phyloP scores from a whole-genome alignment of 768 basidiomycete species.

The Pisolithus marmoratus region DNA sequence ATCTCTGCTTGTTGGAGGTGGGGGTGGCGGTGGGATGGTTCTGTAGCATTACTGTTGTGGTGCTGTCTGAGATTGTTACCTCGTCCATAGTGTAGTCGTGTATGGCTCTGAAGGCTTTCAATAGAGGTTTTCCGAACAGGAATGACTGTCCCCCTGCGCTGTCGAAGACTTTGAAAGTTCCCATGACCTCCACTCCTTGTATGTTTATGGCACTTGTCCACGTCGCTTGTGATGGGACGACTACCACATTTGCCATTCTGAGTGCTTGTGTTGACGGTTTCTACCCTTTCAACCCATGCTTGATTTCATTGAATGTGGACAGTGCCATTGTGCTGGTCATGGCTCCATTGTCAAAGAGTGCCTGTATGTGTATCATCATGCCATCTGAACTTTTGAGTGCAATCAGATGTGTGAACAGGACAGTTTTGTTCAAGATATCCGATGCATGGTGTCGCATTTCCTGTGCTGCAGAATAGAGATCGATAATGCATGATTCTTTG shows the following conservation, averaged over 20 bases:
- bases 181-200: neutral
- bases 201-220: conserved; percentile 3
- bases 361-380: neutral
- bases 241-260: conserved; percentile 28
- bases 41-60: neutral
- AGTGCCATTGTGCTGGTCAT: neutral
- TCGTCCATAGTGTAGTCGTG: conserved; percentile 22
- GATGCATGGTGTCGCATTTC: neutral
- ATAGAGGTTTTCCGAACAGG: conserved; percentile 24
- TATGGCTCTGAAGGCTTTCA: conserved; percentile 14
- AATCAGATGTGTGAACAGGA: neutral
- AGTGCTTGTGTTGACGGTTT: conserved; percentile 8
- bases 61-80: neutral
- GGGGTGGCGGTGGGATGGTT: neutral
- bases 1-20: neutral
- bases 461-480: neutral
- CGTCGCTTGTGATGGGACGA: conserved; percentile 1
- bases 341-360: neutral
- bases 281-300: neutral
- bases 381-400: neutral
- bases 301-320: neutral
- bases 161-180: conserved; percentile 2
- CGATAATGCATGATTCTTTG: neutral
- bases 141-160: conserved; percentile 23
- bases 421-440: neutral